phyloP scores from a whole-genome alignment of 225 moss, liverwort and hornwort species.

The Polytrichum formosum region DNA sequence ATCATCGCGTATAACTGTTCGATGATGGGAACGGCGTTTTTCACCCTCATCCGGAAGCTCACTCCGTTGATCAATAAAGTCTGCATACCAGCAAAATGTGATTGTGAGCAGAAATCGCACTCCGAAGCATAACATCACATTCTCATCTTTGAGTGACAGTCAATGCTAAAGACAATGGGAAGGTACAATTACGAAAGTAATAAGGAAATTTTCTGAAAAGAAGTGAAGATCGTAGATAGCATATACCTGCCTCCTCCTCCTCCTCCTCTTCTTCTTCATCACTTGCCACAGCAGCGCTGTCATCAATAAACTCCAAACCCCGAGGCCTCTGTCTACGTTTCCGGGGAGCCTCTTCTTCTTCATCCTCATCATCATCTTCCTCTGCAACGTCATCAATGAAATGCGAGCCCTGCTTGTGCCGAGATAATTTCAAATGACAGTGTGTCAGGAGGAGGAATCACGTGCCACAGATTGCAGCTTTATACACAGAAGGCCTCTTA shows the following conservation, averaged over 20 bases:
- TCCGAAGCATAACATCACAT: too few relatives aligned
- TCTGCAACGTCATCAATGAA: conserved; percentile 92
- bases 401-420: conserved; percentile 55
- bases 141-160: too few relatives aligned
- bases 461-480: too few relatives aligned
- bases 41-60: conserved; percentile 71
- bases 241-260: conserved; percentile 76
- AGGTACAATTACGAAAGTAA: not conserved
- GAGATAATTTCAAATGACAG: not conserved
- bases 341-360: conserved; percentile 78
- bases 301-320: conserved; percentile 80
- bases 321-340: conserved; percentile 78
- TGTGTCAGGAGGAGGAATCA: too few relatives aligned
- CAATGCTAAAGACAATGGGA: not conserved
- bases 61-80: conserved; percentile 81
- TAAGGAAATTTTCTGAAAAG: not conserved
- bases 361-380: conserved; percentile 94
- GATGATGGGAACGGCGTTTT: conserved; percentile 63
- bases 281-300: conserved; percentile 86
- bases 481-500: too few relatives aligned
- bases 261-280: conserved; percentile 96
- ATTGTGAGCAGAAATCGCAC: not conserved
- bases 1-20: conserved; percentile 73
- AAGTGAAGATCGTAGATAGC: not conserved
- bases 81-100: conserved; percentile 27